Percentiles rank a stretch among this genome's conserved stretches.
phyloP scores from a whole-genome alignment of 2,329 filamentous ascomycete genomes.

The Diplocarpon mali region DNA sequence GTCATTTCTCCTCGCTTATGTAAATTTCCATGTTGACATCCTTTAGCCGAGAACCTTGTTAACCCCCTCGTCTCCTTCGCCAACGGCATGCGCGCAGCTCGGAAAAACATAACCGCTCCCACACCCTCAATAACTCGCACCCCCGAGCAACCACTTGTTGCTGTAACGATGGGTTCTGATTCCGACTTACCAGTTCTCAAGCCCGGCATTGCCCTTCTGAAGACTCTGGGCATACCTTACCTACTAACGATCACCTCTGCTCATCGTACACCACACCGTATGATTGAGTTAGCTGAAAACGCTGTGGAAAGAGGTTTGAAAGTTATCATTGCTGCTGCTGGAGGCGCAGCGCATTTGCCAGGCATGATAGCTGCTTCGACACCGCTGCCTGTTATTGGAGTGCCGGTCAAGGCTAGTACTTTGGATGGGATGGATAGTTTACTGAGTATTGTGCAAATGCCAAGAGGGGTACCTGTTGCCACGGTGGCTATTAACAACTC shows the following conservation, averaged over 20 bases:
- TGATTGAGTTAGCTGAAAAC: slow-evolving; percentile 49
- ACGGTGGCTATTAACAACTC: slow-evolving; percentile 75
- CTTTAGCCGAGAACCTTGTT: slow-evolving; percentile 48
- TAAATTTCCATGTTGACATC: background rate
- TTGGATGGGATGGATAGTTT: slow-evolving; percentile 63
- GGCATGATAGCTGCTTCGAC: slow-evolving; percentile 68
- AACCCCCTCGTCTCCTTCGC: slow-evolving; percentile 58
- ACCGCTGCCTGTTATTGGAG: slow-evolving; percentile 63
- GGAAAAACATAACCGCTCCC: slow-evolving; percentile 31
- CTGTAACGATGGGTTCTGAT: slow-evolving; percentile 73
- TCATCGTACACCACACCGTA: slow-evolving; percentile 60
- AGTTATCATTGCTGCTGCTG: slow-evolving; percentile 46
- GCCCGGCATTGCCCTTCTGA: slow-evolving; percentile 38
- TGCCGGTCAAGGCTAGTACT: slow-evolving; percentile 64
- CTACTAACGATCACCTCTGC: slow-evolving; percentile 69
- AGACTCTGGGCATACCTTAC: slow-evolving; percentile 59
- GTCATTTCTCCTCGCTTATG: background rate
- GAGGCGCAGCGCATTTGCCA: slow-evolving; percentile 63
- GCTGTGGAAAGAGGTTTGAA: slow-evolving; percentile 22
- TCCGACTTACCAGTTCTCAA: slow-evolving; percentile 65
- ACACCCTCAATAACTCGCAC: background rate
- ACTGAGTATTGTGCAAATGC: slow-evolving; percentile 69
- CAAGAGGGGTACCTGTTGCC: slow-evolving; percentile 58
- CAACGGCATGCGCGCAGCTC: slow-evolving; percentile 46
- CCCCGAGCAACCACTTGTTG: slow-evolving; percentile 43